Evolutionary conservation across 495 filamentous ascomycete genomes (phyloP).

Genomic region (Staphylotrichum longicolle): DNA sequence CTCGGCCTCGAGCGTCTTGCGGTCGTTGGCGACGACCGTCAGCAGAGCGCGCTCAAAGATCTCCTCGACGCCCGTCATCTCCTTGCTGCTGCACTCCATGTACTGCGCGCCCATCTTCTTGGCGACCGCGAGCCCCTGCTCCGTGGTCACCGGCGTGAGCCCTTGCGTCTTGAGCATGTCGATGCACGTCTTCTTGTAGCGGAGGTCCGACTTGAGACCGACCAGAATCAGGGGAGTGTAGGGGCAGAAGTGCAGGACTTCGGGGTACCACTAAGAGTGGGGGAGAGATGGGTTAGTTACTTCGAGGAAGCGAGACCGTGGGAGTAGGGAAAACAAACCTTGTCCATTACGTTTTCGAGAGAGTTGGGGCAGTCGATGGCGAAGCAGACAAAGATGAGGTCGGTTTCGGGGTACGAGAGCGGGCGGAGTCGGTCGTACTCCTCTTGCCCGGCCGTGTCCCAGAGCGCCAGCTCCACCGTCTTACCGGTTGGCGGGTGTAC

Average conservation of each 20-base stretch:
- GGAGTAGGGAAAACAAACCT: slow-evolving; percentile 57
- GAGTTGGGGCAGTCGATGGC: slow-evolving; percentile 98
- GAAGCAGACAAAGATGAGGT: slow-evolving; percentile 97
- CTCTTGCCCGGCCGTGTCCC: slow-evolving; percentile 98
- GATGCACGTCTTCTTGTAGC: slow-evolving; percentile 89
- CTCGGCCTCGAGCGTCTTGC: slow-evolving; percentile 48
- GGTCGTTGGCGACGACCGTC: slow-evolving; percentile 72
- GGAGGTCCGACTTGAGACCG: slow-evolving; percentile 94
- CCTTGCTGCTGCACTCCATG: slow-evolving; percentile 97
- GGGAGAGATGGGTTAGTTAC: slow-evolving; percentile 6
- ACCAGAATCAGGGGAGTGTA: slow-evolving; percentile 94
- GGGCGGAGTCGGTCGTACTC: slow-evolving; percentile 96
- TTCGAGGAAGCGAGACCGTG: neutral
- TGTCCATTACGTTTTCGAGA: slow-evolving; percentile 96
- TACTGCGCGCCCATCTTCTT: slow-evolving; percentile 90
- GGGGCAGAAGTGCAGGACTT: slow-evolving; percentile 98
- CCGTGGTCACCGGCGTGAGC: slow-evolving; percentile 84
- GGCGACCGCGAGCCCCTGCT: slow-evolving; percentile 85
- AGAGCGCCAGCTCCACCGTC: slow-evolving; percentile 91
- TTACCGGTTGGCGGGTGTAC: slow-evolving; percentile 82
- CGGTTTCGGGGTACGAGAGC: slow-evolving; percentile 95
- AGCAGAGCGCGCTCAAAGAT: slow-evolving; percentile 89
- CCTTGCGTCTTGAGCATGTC: slow-evolving; percentile 98
- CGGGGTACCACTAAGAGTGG: slow-evolving; percentile 83
- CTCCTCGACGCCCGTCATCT: slow-evolving; percentile 91